A percentile compares a stretch with the other conserved stretches of the same genome.
These are phyloP conservation scores for Jamesozyma spencerorum DNA, from an alignment of 805 yeast genomes.

Conservation along the genomic window DNA sequence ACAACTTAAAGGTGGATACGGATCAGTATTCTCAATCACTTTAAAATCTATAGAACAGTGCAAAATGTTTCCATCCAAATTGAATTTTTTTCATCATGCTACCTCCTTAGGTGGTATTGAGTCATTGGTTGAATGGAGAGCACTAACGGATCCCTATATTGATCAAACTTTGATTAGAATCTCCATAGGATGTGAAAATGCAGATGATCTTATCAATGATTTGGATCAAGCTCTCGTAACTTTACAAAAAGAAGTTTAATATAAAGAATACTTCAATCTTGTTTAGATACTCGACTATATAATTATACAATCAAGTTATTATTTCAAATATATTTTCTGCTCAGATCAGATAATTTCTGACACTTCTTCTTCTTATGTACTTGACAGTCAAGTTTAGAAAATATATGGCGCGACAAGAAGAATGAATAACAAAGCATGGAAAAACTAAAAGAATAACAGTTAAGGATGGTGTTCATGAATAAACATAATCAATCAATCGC, in stretches of 20 bases:
- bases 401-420: too few relatives aligned
- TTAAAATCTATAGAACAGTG: conserved; percentile 47
- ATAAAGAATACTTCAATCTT: too few relatives aligned
- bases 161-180: conserved; percentile 55
- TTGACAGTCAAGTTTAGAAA: too few relatives aligned
- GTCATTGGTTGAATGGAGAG: conserved; percentile 85
- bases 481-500: too few relatives aligned
- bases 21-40: conserved; percentile 71
- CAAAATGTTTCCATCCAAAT: conserved; percentile 48
- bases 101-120: conserved; percentile 92
- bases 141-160: conserved; percentile 54
- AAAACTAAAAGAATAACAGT: too few relatives aligned
- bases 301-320: too few relatives aligned
- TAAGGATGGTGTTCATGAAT: too few relatives aligned
- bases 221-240: conserved; percentile 46
- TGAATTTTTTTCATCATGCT: conserved; percentile 76
- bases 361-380: too few relatives aligned
- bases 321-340: too few relatives aligned
- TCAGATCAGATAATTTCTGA: too few relatives aligned
- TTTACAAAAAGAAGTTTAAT: conserved; percentile 7
- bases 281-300: too few relatives aligned
- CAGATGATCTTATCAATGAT: conserved; percentile 69
- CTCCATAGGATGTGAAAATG: conserved; percentile 72
- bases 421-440: too few relatives aligned
- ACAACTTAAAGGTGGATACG: conserved; percentile 57